These are phyloP conservation scores for Lactifluus subvellereus DNA, from an alignment of 768 basidiomycete species.

Conservation along the genomic window DNA sequence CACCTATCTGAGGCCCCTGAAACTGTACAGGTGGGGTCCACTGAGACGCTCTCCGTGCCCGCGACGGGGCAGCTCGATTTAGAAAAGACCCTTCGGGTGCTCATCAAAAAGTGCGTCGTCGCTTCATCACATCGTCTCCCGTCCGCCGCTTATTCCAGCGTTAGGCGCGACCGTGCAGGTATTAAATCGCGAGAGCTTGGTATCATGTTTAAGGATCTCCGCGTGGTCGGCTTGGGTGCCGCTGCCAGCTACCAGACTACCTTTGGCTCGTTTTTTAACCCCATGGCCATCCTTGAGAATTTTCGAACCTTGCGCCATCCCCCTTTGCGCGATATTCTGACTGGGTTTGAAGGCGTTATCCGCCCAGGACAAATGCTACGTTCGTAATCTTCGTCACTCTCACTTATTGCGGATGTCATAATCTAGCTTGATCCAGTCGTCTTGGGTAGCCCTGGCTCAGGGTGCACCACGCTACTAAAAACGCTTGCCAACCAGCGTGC, in stretches of 20 bases:
- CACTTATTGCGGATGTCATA: background rate
- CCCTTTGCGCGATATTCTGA: constrained; percentile 49
- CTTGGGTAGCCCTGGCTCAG: constrained; percentile 78
- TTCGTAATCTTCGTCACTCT: constrained; percentile 33
- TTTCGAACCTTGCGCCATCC: constrained; percentile 52
- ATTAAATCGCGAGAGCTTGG: constrained; percentile 53
- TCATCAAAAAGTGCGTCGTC: constrained; percentile 26
- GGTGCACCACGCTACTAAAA: constrained; percentile 82
- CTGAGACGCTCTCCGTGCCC: constrained; percentile 23
- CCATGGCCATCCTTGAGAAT: constrained; percentile 37
- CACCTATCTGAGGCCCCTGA: constrained; percentile 8
- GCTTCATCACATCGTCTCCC: background rate
- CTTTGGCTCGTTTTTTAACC: constrained; percentile 59
- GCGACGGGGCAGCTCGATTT: constrained; percentile 29
- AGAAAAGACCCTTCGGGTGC: constrained; percentile 27
- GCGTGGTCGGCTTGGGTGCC: constrained; percentile 54
- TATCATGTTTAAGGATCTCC: constrained; percentile 52
- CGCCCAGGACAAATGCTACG: constrained; percentile 65
- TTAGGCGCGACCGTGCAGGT: constrained; percentile 44
- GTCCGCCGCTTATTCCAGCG: background rate
- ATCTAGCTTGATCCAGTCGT: constrained; percentile 47
- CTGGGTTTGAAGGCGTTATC: constrained; percentile 50
- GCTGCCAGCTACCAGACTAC: constrained; percentile 52
- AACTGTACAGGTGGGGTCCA: constrained; percentile 8
- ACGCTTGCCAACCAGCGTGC: constrained; percentile 68